phyloP scores from a whole-genome alignment of 768 basidiomycete species.

The Pleurotus citrinopileatus region DNA sequence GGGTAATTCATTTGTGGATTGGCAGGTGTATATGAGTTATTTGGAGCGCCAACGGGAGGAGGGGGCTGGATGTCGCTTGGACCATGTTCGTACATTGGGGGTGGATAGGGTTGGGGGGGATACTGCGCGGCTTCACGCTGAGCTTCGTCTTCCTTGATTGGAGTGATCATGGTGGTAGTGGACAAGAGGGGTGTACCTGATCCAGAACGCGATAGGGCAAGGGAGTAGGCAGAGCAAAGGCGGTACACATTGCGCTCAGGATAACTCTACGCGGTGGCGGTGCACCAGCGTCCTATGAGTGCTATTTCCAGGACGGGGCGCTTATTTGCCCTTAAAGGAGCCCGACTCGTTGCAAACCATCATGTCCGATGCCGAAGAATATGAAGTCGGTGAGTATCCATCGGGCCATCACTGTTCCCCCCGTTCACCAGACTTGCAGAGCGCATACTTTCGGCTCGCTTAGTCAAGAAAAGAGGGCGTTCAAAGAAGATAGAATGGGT shows the following conservation, averaged over 20 bases:
- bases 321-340: background rate
- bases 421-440: slow-evolving; percentile 31
- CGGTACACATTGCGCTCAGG: background rate
- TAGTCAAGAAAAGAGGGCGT: slow-evolving; percentile 35
- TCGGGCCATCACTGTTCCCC: background rate
- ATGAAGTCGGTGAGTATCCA: slow-evolving; percentile 61
- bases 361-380: slow-evolving; percentile 46
- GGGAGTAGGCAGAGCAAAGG: slow-evolving; percentile 1
- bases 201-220: too few species aligned
- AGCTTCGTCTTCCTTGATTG: background rate
- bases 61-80: background rate
- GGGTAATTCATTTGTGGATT: background rate
- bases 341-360: background rate
- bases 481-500: slow-evolving; percentile 54
- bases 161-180: slow-evolving; percentile 6
- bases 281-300: too few species aligned
- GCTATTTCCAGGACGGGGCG: background rate
- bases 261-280: background rate
- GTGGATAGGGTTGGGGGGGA: slow-evolving; percentile 2
- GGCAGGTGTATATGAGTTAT: background rate
- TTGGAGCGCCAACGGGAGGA: background rate
- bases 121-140: background rate
- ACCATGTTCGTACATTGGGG: slow-evolving; percentile 1
- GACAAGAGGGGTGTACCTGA: too few species aligned
- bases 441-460: slow-evolving; percentile 48